Base-by-base conservation (phyloP, 208 protist genomes). In the Acanthamoeba lenticulata region DNA sequence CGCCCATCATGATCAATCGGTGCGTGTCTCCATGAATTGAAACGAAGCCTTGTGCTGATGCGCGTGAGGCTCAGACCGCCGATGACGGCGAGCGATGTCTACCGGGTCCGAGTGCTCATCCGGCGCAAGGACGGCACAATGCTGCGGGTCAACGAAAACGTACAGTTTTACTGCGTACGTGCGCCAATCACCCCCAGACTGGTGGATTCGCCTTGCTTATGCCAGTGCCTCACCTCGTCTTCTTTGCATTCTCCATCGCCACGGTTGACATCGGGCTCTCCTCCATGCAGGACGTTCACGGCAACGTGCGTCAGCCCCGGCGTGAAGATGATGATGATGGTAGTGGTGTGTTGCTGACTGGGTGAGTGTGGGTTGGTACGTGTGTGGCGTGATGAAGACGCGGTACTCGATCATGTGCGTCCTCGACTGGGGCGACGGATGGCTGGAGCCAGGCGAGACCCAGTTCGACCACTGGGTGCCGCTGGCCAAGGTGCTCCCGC, bases 401-500 rank as follows among this genome's bases (percentile, higher is more conserved):
- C 77, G 77, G 3, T 86, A 60, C 19, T 19, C 77, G 77, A 0
- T 86, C 11, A 60, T 86, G 40, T 86, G 77, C 77, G 38, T 57
- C 0, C 21, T 38, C 29, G 77, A 86, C 45, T 86, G 77, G 77
- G 29, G 38, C 42, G 44, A 86, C 24, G 77, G 77, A 4, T 38
- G 7, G 42, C 45, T 86, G 27, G 77, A 86, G 77, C 42, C 27
- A 42, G 44, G 77, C 9, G 77, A 86, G 77, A 47, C 24, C 44
- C 36, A 86, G 11, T 86, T 86, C 77, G 77, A 86, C 21, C 40
- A 57, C 77, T 86, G 77, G 77, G 44, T 86, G 45, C 77, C 77
- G 29, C 4, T 86, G 24, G n/a, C 57, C 29, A n/a, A 57, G 29
- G 77, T 86, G 29, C 44, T 86, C 3, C 38, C 45, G 77, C 77